Base-by-base conservation (phyloP, 2,329 filamentous ascomycete species). In the Aureobasidium sp. region DNA sequence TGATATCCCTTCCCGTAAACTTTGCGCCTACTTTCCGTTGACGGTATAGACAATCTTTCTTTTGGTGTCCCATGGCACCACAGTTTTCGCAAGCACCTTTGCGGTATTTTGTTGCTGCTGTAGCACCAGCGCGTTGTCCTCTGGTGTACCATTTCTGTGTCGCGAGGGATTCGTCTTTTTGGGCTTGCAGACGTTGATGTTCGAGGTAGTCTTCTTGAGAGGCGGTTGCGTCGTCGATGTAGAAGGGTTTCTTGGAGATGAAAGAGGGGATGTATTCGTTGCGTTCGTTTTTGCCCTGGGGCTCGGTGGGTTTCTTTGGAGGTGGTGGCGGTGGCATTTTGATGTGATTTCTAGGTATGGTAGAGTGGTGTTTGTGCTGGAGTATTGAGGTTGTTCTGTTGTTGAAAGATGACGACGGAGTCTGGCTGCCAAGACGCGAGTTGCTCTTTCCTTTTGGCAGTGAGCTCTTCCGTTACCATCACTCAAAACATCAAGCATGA, bases 1-100 rank as follows among this genome's bases (percentile, higher is more conserved):
- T 88, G 61, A 99, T 99, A 72, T 97, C 88, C 71, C 85, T 88
- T 26, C 94, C 94, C 0, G 92, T 96, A 86, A 89, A 97, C 72
- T 88, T 92, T 12, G 94, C 94, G 65, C 94, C 93, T 62, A 88
- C 86, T 57, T 95, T 95, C 63, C 94, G 85, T 34, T 92, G 94
- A 60, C 94, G 84, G 70, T 88, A 91, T 56, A 99, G 77, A 72
- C 94, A 99, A 71, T 97, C 93, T 72, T 96, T 96, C 59, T 86
- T 88, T 77, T 96, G 96, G 77, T 99, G 94, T 67, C 90, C 92
- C 89, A 97, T 95, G 63, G 92, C 88, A 70, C 94, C 94, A 78
- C 94, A 99, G 77, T 99, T 99, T 76, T 97, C 93, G 78, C 94
- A 99, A 59, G 94, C 93, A 71, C 95, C 94, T 79, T 97, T 99